Base-by-base conservation (phyloP, 306 rosid genomes). In the Ormosia emarginata region DNA sequence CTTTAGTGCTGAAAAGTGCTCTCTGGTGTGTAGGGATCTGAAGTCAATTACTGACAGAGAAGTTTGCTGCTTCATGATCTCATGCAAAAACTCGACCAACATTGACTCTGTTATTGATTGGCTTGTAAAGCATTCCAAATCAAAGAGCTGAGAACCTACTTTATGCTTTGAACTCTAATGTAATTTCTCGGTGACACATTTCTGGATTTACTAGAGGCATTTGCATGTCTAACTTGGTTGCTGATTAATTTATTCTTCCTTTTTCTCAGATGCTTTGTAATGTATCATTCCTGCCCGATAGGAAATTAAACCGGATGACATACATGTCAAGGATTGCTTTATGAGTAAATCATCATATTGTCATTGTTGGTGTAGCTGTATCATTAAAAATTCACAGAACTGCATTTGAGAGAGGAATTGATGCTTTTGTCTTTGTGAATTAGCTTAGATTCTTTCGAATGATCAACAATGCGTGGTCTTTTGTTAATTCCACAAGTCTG, bases 101-200 rank as follows among this genome's bases (percentile, higher is more conserved):
- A 92, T 94, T 15, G 98, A 94, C 76, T 85, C 94, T 6, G 97
- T 94, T 57, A 92, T 92, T 41, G 97, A 92, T 65, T 94, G 98
- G 98, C 96, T 92, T 76, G 91, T 94, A 69, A 94, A 92, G 94
- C 98, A 94, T 87, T 94, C 98, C 72, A 94, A 94, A 86, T 92
- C 98, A 55, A 94, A 91, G 88, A 91, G 82, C 89, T 94, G 85
- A 92, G 83, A 64, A 39, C 75, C 52, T 69, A 57, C 33, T 81
- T 83, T 81, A 64, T 52, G 67, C 81, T 61, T 81, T 79, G 83
- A 75, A 82, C 34, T 79, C 82, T 63, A 79, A 63, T 87, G 90
- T 86, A 86, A 85, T 84, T 39, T 84, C 71, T 73, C 57, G 65
- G 81, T 55, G 83, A 67, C 79, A 69, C 74, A 62, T 80, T 83